Base-by-base conservation (phyloP, 225 moss, liverwort and hornwort species). In the Thuidium tamariscinum region DNA sequence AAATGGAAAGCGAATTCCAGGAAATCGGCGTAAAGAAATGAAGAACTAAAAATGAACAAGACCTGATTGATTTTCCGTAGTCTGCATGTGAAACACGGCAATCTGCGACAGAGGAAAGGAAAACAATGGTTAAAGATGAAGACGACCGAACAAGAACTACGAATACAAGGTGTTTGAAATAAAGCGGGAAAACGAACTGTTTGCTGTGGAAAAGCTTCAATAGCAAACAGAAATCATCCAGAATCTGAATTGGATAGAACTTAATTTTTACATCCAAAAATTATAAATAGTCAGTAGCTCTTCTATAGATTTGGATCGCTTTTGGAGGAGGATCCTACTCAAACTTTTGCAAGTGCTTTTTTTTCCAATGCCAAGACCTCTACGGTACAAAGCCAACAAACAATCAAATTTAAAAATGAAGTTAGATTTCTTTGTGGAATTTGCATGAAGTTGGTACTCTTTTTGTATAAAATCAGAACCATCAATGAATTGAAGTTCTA, bases 391-490 rank as follows among this genome's bases (percentile, higher is more conserved):
- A n/a, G n/a, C n/a, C n/a, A n/a, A n/a, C n/a, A n/a, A n/a, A n/a
- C n/a, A n/a, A 67, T 22, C 22, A 67, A 22, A 22, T 16, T 36
- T 20, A 67, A 21, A 67, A 66, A 66, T 5, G 11, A 67, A 37
- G 2, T 23, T 37, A 4, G 12, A 0, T 10, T 68, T 68, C 1
- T 0, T 23, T 2, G 7, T 0, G 1, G 39, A 39, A 11, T 39
- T 39, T 14, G 25, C 8, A 39, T 68, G 8, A 42, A 70, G 19
- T 70, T 0, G 2, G 13, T 14, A 69, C 25, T 41, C 13, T 41
- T 15, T 69, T 8, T 26, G 3, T 42, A 15, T 14, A 9, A 69
- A 41, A 26, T 41, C 14, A 37, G 7, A 22, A 37, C 7, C 23
- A 23, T 26, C 9, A 25, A 42, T 6, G 42, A 41, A 0, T 27